A percentile compares a stretch with the other conserved stretches of the same genome.
phyloP scores from a whole-genome alignment of 306 rosid genomes.

The Hippophae tibetana region DNA sequence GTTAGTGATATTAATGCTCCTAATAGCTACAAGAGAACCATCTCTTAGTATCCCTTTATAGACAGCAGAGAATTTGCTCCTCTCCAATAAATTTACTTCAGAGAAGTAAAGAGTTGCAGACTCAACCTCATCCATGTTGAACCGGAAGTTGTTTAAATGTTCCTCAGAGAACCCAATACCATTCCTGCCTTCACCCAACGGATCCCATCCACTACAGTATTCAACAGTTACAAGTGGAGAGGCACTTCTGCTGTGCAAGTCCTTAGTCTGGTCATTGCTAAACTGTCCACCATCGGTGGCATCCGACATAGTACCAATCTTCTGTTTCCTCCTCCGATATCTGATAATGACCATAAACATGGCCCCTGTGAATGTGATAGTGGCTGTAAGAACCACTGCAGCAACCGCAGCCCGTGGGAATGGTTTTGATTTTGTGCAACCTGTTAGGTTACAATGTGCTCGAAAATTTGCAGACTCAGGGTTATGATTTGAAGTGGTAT shows the following conservation, averaged over 20 bases:
- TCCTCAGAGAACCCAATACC: constrained; percentile 43
- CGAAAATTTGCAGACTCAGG: constrained; percentile 44
- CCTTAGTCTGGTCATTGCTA: constrained; percentile 61
- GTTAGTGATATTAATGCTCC: constrained; percentile 57
- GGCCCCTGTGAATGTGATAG: constrained; percentile 26
- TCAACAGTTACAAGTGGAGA: constrained; percentile 80
- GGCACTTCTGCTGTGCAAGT: constrained; percentile 43
- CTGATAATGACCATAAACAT: constrained; percentile 34
- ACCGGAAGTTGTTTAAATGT: constrained; percentile 36
- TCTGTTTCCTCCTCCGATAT: constrained; percentile 63
- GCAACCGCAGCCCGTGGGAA: constrained; percentile 40
- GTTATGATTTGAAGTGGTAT: constrained; percentile 21
- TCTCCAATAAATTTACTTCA: constrained; percentile 60
- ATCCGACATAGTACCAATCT: constrained; percentile 42
- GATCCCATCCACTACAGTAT: constrained; percentile 69
- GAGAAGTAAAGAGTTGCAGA: constrained; percentile 83
- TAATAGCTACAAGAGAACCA: constrained; percentile 75
- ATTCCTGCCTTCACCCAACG: constrained; percentile 38
- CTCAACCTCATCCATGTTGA: constrained; percentile 84
- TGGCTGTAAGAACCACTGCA: constrained; percentile 31
- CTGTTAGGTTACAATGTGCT: constrained; percentile 36
- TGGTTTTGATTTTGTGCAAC: constrained; percentile 40
- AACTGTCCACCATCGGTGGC: constrained; percentile 50
- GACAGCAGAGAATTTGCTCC: constrained; percentile 69
- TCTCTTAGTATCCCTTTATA: constrained; percentile 78